These are phyloP conservation scores for sunflower (Helianthus annuus) DNA, from an alignment of 129 eudicot species.

Conservation along the genomic window HanXRQr2.0-SUNRISE NC_035447.2:15366005-15366504, in stretches of 20 bases:
- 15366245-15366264: constrained; percentile 43
- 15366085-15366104: constrained; percentile 38
- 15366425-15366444: too few species aligned
- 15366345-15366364: background rate
- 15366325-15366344: constrained; percentile 27
- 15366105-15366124: constrained; percentile 23
- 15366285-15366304: constrained; percentile 34
- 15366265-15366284: constrained; percentile 45
- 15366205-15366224: constrained; percentile 49
- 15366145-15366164: constrained; percentile 41
- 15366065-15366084: constrained; percentile 30
- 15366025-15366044: constrained; percentile 30
- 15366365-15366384: background rate
- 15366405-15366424: background rate
- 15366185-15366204: constrained; percentile 25
- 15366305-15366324: constrained; percentile 25
- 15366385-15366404: background rate
- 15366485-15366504: too few species aligned
- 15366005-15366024: constrained; percentile 47
- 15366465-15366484: too few species aligned
- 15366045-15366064: constrained; percentile 38
- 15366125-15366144: constrained; percentile 21
- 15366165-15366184: constrained; percentile 27
- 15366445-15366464: too few species aligned
- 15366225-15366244: constrained; percentile 36